Base-by-base conservation (phyloP, 129 eudicot species). In the Mikania micrantha region DNA sequence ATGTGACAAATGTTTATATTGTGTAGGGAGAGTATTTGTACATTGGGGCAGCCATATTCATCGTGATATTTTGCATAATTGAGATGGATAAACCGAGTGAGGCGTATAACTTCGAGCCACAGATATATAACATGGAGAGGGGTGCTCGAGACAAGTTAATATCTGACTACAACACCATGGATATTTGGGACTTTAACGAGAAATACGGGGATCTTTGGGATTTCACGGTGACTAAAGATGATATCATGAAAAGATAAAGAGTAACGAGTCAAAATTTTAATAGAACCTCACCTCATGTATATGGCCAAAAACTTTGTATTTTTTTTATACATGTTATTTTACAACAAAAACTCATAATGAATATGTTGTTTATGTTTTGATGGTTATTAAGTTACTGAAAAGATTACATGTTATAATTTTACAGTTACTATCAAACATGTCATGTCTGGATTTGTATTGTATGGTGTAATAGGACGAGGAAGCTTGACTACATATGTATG, bases 161-260 rank as follows among this genome's bases (percentile, higher is more conserved):
- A 64, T 54, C 90, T 2, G 98, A 91, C 54, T 91, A 91, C 79
- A 91, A 91, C 86, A 83, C 98, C 59, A 91, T 91, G 96, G 90
- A 82, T 78, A 88, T 88, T 2, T 91, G 98, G 98, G 98, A 91
- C 45, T 91, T 91, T 67, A 91, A 91, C 44, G 96, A 91, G 81
- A 91, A 88, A 68, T 91, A 91, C 9, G 97, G 97, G 8, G 98
- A 91, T n/a, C 81, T 91, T 12, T 91, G 98, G 96, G 98, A 91
- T 84, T 91, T 91, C 80, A 91, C 98, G 0, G 79, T 88, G 13
- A 85, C 75, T 44, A 81, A 81, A 7, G 88, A 88, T 17, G 90
- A 88, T 54, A 88, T 91, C 10, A 67, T 73, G 80, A 88, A 78
- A 68, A 85, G 97, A 80, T 85, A 75, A 68, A 50, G 36, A 13